phyloP scores from a whole-genome alignment of 1,284 basidiomycete species.

The Cryptococcus sp. region DNA sequence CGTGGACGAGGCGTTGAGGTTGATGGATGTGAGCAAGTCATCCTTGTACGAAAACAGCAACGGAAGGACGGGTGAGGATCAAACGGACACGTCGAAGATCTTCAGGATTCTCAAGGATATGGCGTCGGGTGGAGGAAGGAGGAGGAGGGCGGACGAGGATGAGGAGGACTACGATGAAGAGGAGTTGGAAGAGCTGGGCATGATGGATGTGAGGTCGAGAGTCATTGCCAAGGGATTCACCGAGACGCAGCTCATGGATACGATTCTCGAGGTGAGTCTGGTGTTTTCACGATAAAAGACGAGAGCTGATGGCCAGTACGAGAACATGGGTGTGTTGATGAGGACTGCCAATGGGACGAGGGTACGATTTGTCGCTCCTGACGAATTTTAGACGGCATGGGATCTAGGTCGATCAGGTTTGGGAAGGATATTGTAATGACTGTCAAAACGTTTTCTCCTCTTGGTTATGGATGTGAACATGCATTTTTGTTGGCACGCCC shows the following conservation, averaged over 20 bases:
- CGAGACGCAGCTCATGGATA: conserved; percentile 80
- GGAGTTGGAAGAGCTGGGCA: conserved; percentile 57
- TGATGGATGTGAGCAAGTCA: conserved; percentile 96
- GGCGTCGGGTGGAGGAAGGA: conserved; percentile 50
- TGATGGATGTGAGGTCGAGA: conserved; percentile 77
- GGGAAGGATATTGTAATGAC: too few relatives aligned
- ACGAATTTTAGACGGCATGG: conserved; percentile 20
- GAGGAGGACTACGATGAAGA: conserved; percentile 60
- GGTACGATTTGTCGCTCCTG: conserved; percentile 51
- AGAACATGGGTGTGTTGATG: conserved; percentile 68
- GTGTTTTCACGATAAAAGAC: background rate
- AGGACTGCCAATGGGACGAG: conserved; percentile 70
- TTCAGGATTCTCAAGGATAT: conserved; percentile 85
- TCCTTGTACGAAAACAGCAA: conserved; percentile 72
- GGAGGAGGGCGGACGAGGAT: conserved; percentile 49
- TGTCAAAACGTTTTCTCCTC: too few relatives aligned
- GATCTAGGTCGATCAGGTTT: too few relatives aligned
- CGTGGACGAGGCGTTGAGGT: conserved; percentile 91
- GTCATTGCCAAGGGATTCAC: conserved; percentile 82
- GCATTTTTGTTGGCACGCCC: too few relatives aligned
- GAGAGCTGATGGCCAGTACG: conserved; percentile 54
- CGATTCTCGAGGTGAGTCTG: conserved; percentile 63
- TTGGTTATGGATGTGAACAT: too few relatives aligned
- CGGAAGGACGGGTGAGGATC: conserved; percentile 55
- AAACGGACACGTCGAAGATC: conserved; percentile 72